phyloP scores from a whole-genome alignment of 106 monocot species.

The Dendrobium nobile region DNA sequence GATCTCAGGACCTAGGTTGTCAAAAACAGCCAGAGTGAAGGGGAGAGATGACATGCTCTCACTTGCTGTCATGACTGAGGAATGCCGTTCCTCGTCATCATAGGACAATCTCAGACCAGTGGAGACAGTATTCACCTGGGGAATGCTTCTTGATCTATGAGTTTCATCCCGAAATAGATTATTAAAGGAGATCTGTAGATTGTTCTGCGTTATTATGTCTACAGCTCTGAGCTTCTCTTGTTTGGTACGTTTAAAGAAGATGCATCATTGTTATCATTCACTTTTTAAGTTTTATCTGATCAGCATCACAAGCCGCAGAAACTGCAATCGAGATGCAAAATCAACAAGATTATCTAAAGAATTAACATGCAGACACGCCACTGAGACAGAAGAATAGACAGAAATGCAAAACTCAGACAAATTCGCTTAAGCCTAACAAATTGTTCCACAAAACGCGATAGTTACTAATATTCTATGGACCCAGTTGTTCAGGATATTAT shows the following conservation, averaged over 20 bases:
- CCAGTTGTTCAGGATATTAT: no score
- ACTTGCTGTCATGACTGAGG: slow-evolving; percentile 53
- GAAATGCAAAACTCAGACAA: not conserved
- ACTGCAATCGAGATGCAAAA: slow-evolving; percentile 24
- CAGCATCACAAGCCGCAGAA: slow-evolving; percentile 29
- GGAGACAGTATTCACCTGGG: slow-evolving; percentile 50
- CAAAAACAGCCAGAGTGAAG: slow-evolving; percentile 27
- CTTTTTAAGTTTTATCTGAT: slow-evolving; percentile 14
- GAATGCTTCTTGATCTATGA: slow-evolving; percentile 22
- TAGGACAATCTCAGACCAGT: slow-evolving; percentile 63
- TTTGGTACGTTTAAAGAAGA: slow-evolving; percentile 22
- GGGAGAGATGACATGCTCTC: slow-evolving; percentile 38
- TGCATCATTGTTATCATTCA: slow-evolving; percentile 20
- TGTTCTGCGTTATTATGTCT: slow-evolving; percentile 34
- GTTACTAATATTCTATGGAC: no score
- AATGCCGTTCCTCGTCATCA: slow-evolving; percentile 65
- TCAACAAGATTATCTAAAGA: slow-evolving; percentile 8
- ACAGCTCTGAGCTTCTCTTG: slow-evolving; percentile 40
- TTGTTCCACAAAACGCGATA: no score
- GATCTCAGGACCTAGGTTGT: slow-evolving; percentile 42
- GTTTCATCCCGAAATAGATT: slow-evolving; percentile 25
- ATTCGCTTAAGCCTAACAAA: no score
- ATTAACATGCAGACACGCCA: not conserved
- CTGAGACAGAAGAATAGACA: not conserved
- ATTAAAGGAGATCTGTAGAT: slow-evolving; percentile 57